These are phyloP conservation scores for Wickerhamomyces chaumierensis DNA, from an alignment of 805 yeast species.

Conservation along the genomic window DNA sequence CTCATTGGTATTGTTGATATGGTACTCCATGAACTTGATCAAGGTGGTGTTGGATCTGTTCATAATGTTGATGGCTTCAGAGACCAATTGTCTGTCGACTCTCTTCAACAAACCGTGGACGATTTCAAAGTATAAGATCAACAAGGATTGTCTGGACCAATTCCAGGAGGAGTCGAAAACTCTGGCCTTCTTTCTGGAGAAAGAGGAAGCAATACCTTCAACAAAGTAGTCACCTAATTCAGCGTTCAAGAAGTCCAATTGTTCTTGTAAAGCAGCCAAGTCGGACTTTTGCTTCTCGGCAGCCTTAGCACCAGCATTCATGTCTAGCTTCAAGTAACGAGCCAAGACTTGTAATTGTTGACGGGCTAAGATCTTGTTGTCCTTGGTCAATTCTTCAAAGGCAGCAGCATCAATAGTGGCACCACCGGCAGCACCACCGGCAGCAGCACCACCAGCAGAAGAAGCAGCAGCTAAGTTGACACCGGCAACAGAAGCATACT, in stretches of 20 bases:
- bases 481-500: constrained; percentile 78
- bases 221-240: constrained; percentile 93
- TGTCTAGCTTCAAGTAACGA: constrained; percentile 85
- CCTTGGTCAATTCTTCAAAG: constrained; percentile 52
- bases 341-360: constrained; percentile 80
- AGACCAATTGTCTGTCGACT: constrained; percentile 90
- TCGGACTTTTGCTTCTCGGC: constrained; percentile 72
- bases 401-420: constrained; percentile 94
- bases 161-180: constrained; percentile 97
- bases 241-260: constrained; percentile 62
- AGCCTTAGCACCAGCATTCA: constrained; percentile 83
- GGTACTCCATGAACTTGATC: constrained; percentile 94
- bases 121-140: constrained; percentile 88
- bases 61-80: constrained; percentile 95
- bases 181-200: constrained; percentile 89
- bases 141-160: constrained; percentile 97
- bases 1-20: constrained; percentile 47
- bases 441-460: constrained; percentile 35
- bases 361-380: constrained; percentile 36
- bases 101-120: constrained; percentile 87
- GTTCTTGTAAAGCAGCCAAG: constrained; percentile 70
- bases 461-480: constrained; percentile 61
- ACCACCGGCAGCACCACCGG: constrained; percentile 49
- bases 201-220: constrained; percentile 80
- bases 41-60: constrained; percentile 91